These are phyloP conservation scores for Coprinellus aureogranulatus DNA, from an alignment of 768 basidiomycete genomes.

Conservation along the genomic window DNA sequence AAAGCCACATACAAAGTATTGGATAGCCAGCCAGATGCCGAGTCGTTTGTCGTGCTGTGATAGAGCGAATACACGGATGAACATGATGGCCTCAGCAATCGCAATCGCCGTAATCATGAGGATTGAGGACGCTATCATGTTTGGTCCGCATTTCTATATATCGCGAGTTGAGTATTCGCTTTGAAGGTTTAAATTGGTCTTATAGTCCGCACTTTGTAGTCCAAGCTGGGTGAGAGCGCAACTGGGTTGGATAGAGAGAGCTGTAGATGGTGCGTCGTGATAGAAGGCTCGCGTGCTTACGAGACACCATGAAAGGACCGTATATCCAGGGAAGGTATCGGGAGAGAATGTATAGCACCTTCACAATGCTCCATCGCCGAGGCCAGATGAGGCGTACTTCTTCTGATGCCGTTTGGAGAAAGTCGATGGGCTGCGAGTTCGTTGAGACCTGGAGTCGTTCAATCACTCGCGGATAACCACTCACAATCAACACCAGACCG, in stretches of 20 bases:
- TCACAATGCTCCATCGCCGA: background rate
- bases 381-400: background rate
- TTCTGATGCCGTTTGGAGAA: background rate
- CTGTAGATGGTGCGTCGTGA: too few relatives aligned
- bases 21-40: background rate
- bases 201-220: background rate
- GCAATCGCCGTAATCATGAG: background rate
- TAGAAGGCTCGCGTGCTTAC: too few relatives aligned
- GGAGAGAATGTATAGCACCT: background rate
- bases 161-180: background rate
- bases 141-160: background rate
- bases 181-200: background rate
- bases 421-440: background rate
- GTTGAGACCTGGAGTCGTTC: background rate
- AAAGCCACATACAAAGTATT: background rate
- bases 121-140: background rate
- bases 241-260: background rate
- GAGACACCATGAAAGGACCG: background rate
- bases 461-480: background rate
- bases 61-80: background rate
- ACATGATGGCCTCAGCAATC: background rate
- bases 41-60: background rate
- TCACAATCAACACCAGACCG: background rate
- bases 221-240: background rate
- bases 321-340: background rate